Evolutionary conservation across 1,284 basidiomycete species (phyloP).

Genomic region (Taiwanofungus camphoratus): DNA sequence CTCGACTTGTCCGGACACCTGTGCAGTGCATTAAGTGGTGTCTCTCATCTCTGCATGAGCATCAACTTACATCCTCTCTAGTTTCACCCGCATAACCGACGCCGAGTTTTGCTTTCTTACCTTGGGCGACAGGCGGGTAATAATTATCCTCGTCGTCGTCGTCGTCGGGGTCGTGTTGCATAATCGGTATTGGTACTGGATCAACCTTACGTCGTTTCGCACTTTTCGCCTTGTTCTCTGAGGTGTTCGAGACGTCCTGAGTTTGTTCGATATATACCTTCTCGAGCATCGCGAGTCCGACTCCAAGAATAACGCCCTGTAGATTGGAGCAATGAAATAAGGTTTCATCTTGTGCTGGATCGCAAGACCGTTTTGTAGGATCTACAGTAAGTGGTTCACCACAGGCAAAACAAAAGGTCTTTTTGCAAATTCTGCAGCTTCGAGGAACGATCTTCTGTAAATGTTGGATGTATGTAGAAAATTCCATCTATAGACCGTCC

Average conservation of each 20-base stretch:
- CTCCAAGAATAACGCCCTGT: slow-evolving; percentile 81
- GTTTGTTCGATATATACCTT: slow-evolving; percentile 57
- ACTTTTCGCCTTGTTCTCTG: slow-evolving; percentile 19
- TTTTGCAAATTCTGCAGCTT: slow-evolving; percentile 60
- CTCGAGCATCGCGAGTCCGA: slow-evolving; percentile 79
- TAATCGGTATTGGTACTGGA: slow-evolving; percentile 18
- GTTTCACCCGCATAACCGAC: slow-evolving; percentile 79
- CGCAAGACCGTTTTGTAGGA: slow-evolving; percentile 34
- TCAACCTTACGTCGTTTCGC: slow-evolving; percentile 30
- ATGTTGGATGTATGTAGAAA: slow-evolving; percentile 62
- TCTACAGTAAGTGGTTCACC: slow-evolving; percentile 58
- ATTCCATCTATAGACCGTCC: slow-evolving; percentile 49
- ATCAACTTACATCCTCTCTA: slow-evolving; percentile 74
- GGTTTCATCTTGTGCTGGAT: slow-evolving; percentile 41
- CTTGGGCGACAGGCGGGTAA: slow-evolving; percentile 36
- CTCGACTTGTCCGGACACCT: slow-evolving; percentile 76
- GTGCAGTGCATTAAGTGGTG: slow-evolving; percentile 12
- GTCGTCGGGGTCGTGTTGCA: slow-evolving; percentile 35
- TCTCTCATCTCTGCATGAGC: neutral
- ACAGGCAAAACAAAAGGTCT: slow-evolving; percentile 78
- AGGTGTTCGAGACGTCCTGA: slow-evolving; percentile 15
- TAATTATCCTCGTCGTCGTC: slow-evolving; percentile 56
- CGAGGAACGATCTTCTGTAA: slow-evolving; percentile 52
- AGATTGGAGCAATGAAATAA: slow-evolving; percentile 85
- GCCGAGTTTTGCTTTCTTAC: slow-evolving; percentile 68